Percentiles rank a stretch among this genome's conserved stretches.
These are phyloP conservation scores for Malus hybrid DNA, from an alignment of 331 rosid species.

Conservation along the genomic window DNA sequence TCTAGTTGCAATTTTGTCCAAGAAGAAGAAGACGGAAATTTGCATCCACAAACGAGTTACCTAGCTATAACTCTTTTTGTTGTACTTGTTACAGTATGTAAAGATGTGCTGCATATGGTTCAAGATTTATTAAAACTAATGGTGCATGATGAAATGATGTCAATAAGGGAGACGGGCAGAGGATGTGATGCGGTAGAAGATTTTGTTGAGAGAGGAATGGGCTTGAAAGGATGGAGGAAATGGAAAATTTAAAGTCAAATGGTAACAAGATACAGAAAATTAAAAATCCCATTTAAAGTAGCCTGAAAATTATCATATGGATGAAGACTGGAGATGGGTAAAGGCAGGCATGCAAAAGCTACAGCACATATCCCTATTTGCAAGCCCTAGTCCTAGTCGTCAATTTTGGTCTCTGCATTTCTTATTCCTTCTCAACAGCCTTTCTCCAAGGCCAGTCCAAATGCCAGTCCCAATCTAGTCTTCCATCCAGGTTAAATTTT, in stretches of 20 bases:
- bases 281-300: background rate
- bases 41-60: too few relatives aligned
- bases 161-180: background rate
- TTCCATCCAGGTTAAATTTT: background rate
- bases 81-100: too few relatives aligned
- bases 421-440: slow-evolving; percentile 15
- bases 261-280: background rate
- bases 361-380: slow-evolving; percentile 44
- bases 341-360: background rate
- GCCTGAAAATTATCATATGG: background rate
- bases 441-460: slow-evolving; percentile 21
- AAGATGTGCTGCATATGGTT: too few relatives aligned
- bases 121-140: too few relatives aligned
- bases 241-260: background rate
- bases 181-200: background rate
- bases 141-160: background rate
- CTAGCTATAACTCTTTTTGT: too few relatives aligned
- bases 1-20: too few relatives aligned
- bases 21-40: too few relatives aligned
- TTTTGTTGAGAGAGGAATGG: background rate
- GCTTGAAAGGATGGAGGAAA: background rate
- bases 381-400: slow-evolving; percentile 32
- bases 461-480: slow-evolving; percentile 18
- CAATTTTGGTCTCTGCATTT: slow-evolving; percentile 33
- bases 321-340: background rate